Base-by-base conservation (phyloP, 192 early-diverging fungal genomes). In the Cetraspora pellucida region DNA sequence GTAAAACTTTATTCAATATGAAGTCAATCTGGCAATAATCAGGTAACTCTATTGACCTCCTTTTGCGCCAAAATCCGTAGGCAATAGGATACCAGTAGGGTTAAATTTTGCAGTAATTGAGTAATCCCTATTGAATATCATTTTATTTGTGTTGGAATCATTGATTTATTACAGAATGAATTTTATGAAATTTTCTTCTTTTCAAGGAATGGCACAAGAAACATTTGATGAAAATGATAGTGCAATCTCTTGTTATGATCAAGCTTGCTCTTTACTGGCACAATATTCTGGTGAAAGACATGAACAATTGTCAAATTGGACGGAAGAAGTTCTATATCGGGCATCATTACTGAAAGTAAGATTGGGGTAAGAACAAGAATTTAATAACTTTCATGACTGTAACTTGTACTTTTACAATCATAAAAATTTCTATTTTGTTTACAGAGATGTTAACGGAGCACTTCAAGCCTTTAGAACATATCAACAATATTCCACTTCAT, bases 301-400 rank as follows among this genome's bases (percentile, higher is more conserved):
- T 11, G 84, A 86, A 59, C 89, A 93, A 70, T 80, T 90, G 31
- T 66, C 83, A 13, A 83, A 89, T 61, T 93, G 93, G 91, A 77
- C 85, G 11, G 91, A 94, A 68, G 86, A 90, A 71, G 89, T 89
- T 19, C 77, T 94, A 74, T 94, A 93, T 79, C 88, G 90, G 28
- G 85, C 84, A 4, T 78, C 85, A 8, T 80, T 92, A 74, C 68
- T 90, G 52, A 83, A 81, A 59, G 28, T 83, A 52, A 74, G 81
- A 37, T 72, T 77, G 23, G 76, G 79, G 85, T 88, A 84, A 80
- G 72, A 55, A 8, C 27, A 27, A 50, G 37, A 43, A 21, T 71
- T 59, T 28, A 68, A 19, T 68, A 14, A 46, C 21, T 57, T 52
- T 31, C 10, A 43, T 10, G 71, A 27, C 4, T 37, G 58, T n/a